Evolutionary conservation across 169 alveolate genomes (phyloP).

Genomic region (Plasmodium relictum): DNA sequence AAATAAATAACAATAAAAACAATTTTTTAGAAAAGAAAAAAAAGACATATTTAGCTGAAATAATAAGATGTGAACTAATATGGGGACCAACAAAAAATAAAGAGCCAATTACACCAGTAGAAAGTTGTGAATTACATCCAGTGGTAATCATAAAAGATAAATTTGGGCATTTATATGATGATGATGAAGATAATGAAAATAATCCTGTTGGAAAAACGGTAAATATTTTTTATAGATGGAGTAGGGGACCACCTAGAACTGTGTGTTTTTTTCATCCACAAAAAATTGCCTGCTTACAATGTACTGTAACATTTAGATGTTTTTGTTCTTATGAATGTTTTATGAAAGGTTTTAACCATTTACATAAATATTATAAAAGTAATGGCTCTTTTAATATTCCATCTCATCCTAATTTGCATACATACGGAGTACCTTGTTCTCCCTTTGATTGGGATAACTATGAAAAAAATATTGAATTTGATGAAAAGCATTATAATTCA

Average conservation of each 20-base stretch:
- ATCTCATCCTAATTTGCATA: conserved; percentile 84
- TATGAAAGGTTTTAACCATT: conserved; percentile 81
- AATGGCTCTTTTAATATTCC: conserved; percentile 82
- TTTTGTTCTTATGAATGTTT: conserved; percentile 85
- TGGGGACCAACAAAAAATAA: conserved; percentile 79
- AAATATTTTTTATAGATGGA: conserved; percentile 83
- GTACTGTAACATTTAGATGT: conserved; percentile 85
- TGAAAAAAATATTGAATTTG: conserved; percentile 82
- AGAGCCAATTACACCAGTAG: conserved; percentile 86
- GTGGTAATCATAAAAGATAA: conserved; percentile 83
- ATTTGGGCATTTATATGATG: conserved; percentile 82
- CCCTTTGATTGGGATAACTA: conserved; percentile 84
- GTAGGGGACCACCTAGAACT: conserved; percentile 87
- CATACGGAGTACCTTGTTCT: conserved; percentile 87
- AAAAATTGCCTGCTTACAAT: conserved; percentile 82
- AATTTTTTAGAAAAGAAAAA: conserved; percentile 16
- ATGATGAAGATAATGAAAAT: conserved; percentile 78
- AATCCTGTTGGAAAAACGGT: conserved; percentile 78
- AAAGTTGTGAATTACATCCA: conserved; percentile 87
- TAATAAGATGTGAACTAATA: conserved; percentile 80
- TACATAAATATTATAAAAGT: conserved; percentile 82
- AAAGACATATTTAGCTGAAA: conserved; percentile 65
- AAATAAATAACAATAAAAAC: conserved; percentile 17
- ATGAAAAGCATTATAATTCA: conserved; percentile 81
- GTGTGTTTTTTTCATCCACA: conserved; percentile 88